phyloP scores from a whole-genome alignment of 176 grass and related monocot species.

The Oryza rufipogon region DNA sequence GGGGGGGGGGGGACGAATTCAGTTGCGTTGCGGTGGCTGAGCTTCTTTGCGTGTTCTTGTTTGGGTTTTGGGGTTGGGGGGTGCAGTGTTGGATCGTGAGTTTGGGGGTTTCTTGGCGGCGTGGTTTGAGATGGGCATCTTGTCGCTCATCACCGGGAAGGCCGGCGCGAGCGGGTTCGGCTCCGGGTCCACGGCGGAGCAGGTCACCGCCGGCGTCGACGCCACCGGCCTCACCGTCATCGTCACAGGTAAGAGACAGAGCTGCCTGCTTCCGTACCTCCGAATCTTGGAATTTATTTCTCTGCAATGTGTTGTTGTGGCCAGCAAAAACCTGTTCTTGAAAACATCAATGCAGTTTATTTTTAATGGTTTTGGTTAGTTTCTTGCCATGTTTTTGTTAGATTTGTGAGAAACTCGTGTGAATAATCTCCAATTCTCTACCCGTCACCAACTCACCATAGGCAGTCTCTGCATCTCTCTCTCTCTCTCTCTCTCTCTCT shows the following conservation, averaged over 20 bases:
- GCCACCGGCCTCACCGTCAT: constrained; percentile 73
- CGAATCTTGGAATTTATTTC: not conserved
- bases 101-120: not conserved
- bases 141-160: constrained; percentile 71
- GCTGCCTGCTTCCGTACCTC: not conserved
- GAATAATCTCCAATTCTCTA: not conserved
- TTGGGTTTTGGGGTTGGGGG: not conserved
- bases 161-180: constrained; percentile 84
- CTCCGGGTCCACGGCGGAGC: constrained; percentile 78
- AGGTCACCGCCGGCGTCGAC: constrained; percentile 73
- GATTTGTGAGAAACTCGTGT: not conserved
- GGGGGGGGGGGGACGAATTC: not conserved
- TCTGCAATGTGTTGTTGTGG: not conserved
- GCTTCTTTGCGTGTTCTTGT: not conserved
- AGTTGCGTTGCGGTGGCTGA: not conserved
- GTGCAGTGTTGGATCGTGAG: not conserved
- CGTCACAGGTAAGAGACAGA: constrained; percentile 65
- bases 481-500: not conserved
- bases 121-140: constrained; percentile 52
- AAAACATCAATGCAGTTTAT: not conserved
- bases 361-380: not conserved
- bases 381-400: not conserved
- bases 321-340: not conserved
- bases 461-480: not conserved
- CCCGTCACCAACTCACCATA: not conserved